Evolutionary conservation across 768 basidiomycete species (phyloP).

Genomic region (Gloeostereum incarnatum): DNA sequence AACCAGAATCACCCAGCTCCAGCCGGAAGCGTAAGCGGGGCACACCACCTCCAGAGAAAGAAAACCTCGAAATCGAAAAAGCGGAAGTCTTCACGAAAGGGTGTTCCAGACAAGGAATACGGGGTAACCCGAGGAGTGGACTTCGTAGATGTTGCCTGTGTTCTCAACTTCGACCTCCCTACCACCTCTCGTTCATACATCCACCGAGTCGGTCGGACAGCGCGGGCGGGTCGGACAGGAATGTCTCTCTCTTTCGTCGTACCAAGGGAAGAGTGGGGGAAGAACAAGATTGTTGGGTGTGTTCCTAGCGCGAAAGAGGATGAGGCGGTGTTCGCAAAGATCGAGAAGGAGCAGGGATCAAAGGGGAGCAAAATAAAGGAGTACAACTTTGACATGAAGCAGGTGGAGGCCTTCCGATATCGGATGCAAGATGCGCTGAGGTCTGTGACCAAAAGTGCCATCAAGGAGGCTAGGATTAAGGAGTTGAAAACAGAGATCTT

Average conservation of each 20-base stretch:
- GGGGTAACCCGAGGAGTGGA: slow-evolving; percentile 95
- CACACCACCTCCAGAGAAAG: slow-evolving; percentile 24
- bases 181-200: slow-evolving; percentile 81
- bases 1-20: slow-evolving; percentile 17
- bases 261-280: slow-evolving; percentile 56
- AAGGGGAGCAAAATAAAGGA: slow-evolving; percentile 63
- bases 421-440: slow-evolving; percentile 95
- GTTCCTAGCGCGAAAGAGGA: slow-evolving; percentile 66
- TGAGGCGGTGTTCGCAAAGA: slow-evolving; percentile 66
- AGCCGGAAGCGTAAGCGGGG: slow-evolving; percentile 51
- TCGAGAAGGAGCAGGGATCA: slow-evolving; percentile 67
- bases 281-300: slow-evolving; percentile 63
- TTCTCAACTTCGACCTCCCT: slow-evolving; percentile 98
- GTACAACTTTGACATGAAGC: slow-evolving; percentile 90
- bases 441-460: slow-evolving; percentile 75
- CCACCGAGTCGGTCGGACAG: slow-evolving; percentile 93
- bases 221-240: slow-evolving; percentile 89
- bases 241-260: slow-evolving; percentile 89
- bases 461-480: slow-evolving; percentile 88
- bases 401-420: slow-evolving; percentile 96
- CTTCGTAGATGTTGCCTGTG: slow-evolving; percentile 94
- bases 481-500: slow-evolving; percentile 90
- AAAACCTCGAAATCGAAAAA: slow-evolving; percentile 34
- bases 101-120: slow-evolving; percentile 62
- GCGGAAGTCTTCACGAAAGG: slow-evolving; percentile 36